phyloP scores from a whole-genome alignment of 2,329 filamentous ascomycete genomes.

The Cladophialophora carrionii region DNA sequence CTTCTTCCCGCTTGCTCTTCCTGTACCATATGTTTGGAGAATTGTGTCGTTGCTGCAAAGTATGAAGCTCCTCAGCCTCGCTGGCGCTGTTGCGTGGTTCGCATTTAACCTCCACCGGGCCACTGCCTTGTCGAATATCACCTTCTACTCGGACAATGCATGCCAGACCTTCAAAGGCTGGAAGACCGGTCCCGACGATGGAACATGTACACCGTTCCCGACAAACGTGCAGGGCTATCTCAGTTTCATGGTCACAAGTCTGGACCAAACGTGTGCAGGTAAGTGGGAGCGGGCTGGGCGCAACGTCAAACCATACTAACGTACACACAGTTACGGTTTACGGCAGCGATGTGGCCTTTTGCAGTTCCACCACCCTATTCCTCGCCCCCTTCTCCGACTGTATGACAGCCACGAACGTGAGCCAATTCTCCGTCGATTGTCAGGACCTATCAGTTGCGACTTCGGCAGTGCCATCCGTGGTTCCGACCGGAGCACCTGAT shows the following conservation, averaged over 20 bases:
- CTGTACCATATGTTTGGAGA: background rate
- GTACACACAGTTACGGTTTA: constrained; percentile 22
- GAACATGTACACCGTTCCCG: constrained; percentile 27
- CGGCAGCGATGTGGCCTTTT: constrained; percentile 22
- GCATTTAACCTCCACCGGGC: constrained; percentile 3
- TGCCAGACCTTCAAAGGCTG: constrained; percentile 11
- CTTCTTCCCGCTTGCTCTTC: background rate
- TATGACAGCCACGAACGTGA: constrained; percentile 23
- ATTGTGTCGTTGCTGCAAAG: background rate
- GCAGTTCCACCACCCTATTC: constrained; percentile 19
- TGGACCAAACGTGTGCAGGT: constrained; percentile 29
- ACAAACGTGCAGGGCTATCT: constrained; percentile 9
- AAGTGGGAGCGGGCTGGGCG: constrained; percentile 1
- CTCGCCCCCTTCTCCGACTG: constrained; percentile 23
- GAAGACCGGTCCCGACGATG: constrained; percentile 26
- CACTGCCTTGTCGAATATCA: constrained; percentile 25
- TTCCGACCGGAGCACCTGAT: background rate
- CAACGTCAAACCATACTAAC: background rate
- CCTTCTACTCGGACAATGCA: constrained; percentile 23
- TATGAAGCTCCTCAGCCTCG: constrained; percentile 16
- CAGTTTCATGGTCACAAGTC: constrained; percentile 27
- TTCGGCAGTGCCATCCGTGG: constrained; percentile 17
- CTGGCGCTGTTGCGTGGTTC: constrained; percentile 7
- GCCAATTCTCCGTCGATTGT: constrained; percentile 30
- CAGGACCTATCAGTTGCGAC: constrained; percentile 25